These are phyloP conservation scores for Domatiomyces globalis DNA, from an alignment of 2,329 filamentous ascomycete genomes.

Conservation along the genomic window DNA sequence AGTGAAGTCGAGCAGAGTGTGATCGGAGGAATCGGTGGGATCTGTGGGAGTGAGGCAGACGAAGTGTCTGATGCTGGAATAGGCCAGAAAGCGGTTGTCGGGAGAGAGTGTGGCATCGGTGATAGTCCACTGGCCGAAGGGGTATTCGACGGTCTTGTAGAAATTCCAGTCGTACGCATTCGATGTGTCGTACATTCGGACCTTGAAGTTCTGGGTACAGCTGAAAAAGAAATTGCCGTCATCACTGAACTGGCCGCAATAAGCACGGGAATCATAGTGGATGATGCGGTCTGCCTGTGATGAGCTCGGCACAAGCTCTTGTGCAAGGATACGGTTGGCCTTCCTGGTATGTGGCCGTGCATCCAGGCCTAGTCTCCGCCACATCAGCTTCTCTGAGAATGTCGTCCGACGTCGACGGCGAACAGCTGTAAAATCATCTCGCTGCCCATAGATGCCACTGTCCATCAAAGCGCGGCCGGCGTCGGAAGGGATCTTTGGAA, in stretches of 20 bases:
- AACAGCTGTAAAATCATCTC: conserved; percentile 40
- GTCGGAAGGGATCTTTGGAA: conserved; percentile 74
- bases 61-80: conserved; percentile 71
- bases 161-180: conserved; percentile 93
- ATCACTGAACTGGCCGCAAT: conserved; percentile 91
- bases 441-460: conserved; percentile 64
- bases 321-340: conserved; percentile 49
- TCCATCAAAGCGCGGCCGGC: conserved; percentile 66
- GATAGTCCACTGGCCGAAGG: conserved; percentile 85
- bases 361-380: conserved; percentile 61
- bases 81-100: conserved; percentile 83
- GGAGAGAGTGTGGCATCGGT: conserved; percentile 85
- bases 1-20: conserved; percentile 62
- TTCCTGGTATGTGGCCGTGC: conserved; percentile 42
- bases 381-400: conserved; percentile 57
- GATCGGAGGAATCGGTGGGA: conserved; percentile 64
- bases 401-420: conserved; percentile 43
- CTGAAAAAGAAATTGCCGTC: conserved; percentile 97
- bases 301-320: conserved; percentile 62
- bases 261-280: conserved; percentile 72
- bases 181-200: conserved; percentile 94
- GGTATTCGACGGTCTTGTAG: conserved; percentile 79
- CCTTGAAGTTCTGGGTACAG: conserved; percentile 80
- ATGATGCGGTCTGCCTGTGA: conserved; percentile 69
- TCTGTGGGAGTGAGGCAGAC: conserved; percentile 83